Conservation (phyloP, 1,139 yeast genomes). For the Taiozyma sp. region DNA sequence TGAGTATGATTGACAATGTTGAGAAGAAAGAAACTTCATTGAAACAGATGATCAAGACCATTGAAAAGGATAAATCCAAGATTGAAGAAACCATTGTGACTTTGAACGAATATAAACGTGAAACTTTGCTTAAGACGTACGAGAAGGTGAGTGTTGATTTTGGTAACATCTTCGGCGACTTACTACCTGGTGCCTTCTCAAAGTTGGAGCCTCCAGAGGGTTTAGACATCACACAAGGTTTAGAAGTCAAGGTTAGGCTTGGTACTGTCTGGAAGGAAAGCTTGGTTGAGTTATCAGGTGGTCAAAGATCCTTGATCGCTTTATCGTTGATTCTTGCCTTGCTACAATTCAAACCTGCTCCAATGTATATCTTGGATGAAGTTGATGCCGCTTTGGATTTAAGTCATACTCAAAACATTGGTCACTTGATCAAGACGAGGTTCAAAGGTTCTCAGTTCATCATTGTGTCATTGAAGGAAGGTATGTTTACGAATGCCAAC, state of each 20-base stretch:
- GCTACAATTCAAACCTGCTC: constrained; percentile 94
- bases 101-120: constrained; percentile 79
- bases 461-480: constrained; percentile 94
- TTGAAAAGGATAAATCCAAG: constrained; percentile 85
- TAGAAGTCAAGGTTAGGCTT: constrained; percentile 84
- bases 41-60: constrained; percentile 76
- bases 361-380: constrained; percentile 95
- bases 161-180: constrained; percentile 87
- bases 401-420: constrained; percentile 96
- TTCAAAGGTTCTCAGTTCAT: constrained; percentile 95
- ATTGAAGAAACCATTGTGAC: constrained; percentile 86
- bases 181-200: constrained; percentile 87
- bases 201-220: constrained; percentile 79
- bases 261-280: constrained; percentile 97
- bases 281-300: constrained; percentile 92
- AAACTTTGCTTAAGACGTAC: constrained; percentile 80
- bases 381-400: constrained; percentile 98
- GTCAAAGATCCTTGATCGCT: constrained; percentile 93
- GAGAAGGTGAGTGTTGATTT: constrained; percentile 81
- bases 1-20: constrained; percentile 91
- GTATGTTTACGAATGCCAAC: constrained; percentile 97
- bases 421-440: constrained; percentile 89
- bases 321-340: constrained; percentile 85
- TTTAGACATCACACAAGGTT: constrained; percentile 81
- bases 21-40: constrained; percentile 82